These are phyloP conservation scores for Sclerotinia spermophila DNA, from an alignment of 2,329 filamentous ascomycete genomes.

Conservation along the genomic window DNA sequence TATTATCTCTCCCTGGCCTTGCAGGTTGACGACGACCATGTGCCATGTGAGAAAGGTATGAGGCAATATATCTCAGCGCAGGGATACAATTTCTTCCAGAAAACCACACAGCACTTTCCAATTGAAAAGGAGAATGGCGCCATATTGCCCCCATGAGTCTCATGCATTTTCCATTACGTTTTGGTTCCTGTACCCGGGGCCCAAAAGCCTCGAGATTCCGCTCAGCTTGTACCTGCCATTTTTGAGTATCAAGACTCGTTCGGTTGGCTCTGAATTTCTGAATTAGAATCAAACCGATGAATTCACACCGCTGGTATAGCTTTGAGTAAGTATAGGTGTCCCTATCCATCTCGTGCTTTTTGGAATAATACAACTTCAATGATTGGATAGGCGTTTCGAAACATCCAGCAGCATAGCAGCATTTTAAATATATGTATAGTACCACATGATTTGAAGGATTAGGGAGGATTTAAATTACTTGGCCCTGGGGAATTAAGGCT, in stretches of 20 bases:
- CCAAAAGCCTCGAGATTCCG: constrained; percentile 3
- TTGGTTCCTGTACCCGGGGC: constrained; percentile 12
- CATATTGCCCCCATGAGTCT: constrained; percentile 13
- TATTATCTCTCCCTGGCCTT: not conserved
- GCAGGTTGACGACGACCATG: not conserved
- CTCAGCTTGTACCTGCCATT: not conserved
- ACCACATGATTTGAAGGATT: constrained; percentile 11
- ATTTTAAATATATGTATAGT: not conserved
- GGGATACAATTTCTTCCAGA: not conserved
- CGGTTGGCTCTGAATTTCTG: constrained; percentile 8
- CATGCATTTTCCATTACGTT: constrained; percentile 19
- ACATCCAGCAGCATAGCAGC: not conserved
- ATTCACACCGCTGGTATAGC: constrained; percentile 7
- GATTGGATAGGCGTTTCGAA: not conserved
- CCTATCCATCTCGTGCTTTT: not conserved
- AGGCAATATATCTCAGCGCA: not conserved
- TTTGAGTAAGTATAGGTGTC: not conserved
- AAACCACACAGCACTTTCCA: not conserved
- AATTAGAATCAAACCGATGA: constrained; percentile 2
- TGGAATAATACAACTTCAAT: not conserved
- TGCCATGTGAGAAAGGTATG: not conserved
- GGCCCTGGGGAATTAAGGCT: not conserved
- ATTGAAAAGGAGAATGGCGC: constrained; percentile 13
- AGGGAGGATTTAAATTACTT: constrained; percentile 1
- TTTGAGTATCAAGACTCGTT: constrained; percentile 9